Base-by-base conservation (phyloP, 1,284 basidiomycete genomes). In the Mycena sp. region DNA sequence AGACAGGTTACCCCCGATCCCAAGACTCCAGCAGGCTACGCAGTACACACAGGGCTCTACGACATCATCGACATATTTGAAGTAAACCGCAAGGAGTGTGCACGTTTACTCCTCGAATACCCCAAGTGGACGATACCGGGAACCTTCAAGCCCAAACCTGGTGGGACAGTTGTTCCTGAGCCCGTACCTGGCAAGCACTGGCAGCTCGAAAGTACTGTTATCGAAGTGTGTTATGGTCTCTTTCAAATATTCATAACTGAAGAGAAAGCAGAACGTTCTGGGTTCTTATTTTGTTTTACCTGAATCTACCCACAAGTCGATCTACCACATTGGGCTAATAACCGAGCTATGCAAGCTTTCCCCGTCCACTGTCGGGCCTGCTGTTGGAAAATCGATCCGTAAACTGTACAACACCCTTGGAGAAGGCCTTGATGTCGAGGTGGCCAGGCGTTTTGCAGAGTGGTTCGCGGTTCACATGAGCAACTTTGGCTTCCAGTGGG, bases 401-500 rank as follows among this genome's bases (percentile, higher is more conserved):
- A 92, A 91, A 71, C 77, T 99, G 16, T 99, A 98, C 73, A 79
- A 77, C 14, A 76, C 85, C 14, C 81, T 97, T n/a, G 83, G 84
- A 1, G 91, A 95, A 44, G 92, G 92, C 1, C 81, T 98, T 37
- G 96, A 98, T 68, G 87, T 93, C 4, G 96, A 98, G 70, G 81
- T 94, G 46, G 83, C 91, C 0, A 84, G 89, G 58, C 83, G 95
- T 21, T 92, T 96, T 63, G 88, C 93, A 0, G 95, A 98, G 69
- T 99, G 98, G 98, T 98, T 99, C 72, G 88, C 94, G 6, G 85
- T 94, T 2, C 98, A 99, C 72, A 92, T 99, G 86, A 96, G 93
- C 71, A 99, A 99, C 80, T 99, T 99, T 77, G 92, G 92, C 21
- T 99, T 99, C 80, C 89, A 91, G 71, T 99, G 98, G 98, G 95